phyloP scores from a whole-genome alignment of 2,329 filamentous ascomycete genomes.

The Hypoxylon sp. region DNA sequence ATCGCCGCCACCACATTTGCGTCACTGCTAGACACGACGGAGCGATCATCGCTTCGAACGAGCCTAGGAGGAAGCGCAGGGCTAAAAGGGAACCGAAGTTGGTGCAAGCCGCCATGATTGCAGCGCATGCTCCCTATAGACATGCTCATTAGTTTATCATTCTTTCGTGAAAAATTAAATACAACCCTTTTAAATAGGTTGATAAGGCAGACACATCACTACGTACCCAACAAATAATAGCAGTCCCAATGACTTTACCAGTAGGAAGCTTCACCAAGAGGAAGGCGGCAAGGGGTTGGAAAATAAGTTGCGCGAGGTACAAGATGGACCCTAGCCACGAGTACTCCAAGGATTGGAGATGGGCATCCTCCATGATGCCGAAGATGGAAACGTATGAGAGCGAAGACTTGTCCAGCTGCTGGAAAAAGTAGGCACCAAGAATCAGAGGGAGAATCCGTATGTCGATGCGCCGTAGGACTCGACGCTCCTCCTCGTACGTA shows the following conservation, averaged over 20 bases:
- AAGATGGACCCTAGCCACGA: slow-evolving; percentile 75
- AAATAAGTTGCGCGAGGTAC: slow-evolving; percentile 72
- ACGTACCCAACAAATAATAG: slow-evolving; percentile 67
- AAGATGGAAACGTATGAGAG: slow-evolving; percentile 65
- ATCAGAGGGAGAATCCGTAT: slow-evolving; percentile 65
- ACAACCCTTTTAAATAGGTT: background rate
- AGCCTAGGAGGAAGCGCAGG: slow-evolving; percentile 62
- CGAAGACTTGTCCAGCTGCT: slow-evolving; percentile 68
- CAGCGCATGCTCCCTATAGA: slow-evolving; percentile 60
- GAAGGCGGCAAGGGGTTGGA: slow-evolving; percentile 69
- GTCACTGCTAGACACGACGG: slow-evolving; percentile 68
- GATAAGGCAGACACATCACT: background rate
- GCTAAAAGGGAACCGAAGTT: slow-evolving; percentile 63
- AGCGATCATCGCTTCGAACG: slow-evolving; percentile 65
- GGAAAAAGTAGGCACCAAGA: slow-evolving; percentile 71
- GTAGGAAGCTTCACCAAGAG: slow-evolving; percentile 68
- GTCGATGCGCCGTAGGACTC: slow-evolving; percentile 64
- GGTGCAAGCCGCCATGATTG: slow-evolving; percentile 67
- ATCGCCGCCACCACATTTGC: slow-evolving; percentile 69
- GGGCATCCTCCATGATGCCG: slow-evolving; percentile 63
- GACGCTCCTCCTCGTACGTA: slow-evolving; percentile 65
- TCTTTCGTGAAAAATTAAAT: background rate
- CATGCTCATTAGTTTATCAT: slow-evolving; percentile 14
- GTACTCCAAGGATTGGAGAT: slow-evolving; percentile 64
- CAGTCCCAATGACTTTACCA: slow-evolving; percentile 67